Conservation (phyloP, 169 alveolate genomes). For the Besnoitia besnoiti region DNA sequence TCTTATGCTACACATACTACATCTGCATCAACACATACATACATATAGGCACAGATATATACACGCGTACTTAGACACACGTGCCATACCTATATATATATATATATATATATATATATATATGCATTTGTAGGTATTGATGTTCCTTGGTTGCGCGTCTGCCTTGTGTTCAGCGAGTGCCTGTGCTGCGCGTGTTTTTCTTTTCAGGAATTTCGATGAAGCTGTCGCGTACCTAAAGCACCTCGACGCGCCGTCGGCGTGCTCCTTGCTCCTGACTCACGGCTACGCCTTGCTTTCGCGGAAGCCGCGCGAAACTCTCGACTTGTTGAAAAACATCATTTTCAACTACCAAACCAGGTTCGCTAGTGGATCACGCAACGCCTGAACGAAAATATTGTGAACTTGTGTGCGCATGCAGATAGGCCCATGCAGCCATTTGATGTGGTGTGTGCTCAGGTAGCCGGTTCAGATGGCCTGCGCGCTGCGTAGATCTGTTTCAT, state of each 20-base stretch:
- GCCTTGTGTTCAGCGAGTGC: neutral
- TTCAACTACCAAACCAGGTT: conserved; percentile 60
- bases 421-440: neutral
- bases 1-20: too few species aligned
- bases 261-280: conserved; percentile 63
- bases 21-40: too few species aligned
- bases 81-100: neutral
- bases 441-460: neutral
- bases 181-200: neutral
- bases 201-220: conserved; percentile 10
- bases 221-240: conserved; percentile 60
- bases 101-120: neutral
- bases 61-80: neutral
- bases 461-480: too few species aligned
- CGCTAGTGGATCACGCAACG: neutral
- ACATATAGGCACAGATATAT: neutral
- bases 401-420: neutral
- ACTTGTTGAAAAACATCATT: conserved; percentile 42
- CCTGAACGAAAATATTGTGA: too few species aligned
- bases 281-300: conserved; percentile 55
- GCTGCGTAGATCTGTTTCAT: too few species aligned
- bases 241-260: conserved; percentile 66
- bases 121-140: neutral
- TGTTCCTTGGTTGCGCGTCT: neutral
- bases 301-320: conserved; percentile 58